Base-by-base conservation (phyloP, 2,329 filamentous ascomycete species). In the Plenodomus biglobosus region DNA sequence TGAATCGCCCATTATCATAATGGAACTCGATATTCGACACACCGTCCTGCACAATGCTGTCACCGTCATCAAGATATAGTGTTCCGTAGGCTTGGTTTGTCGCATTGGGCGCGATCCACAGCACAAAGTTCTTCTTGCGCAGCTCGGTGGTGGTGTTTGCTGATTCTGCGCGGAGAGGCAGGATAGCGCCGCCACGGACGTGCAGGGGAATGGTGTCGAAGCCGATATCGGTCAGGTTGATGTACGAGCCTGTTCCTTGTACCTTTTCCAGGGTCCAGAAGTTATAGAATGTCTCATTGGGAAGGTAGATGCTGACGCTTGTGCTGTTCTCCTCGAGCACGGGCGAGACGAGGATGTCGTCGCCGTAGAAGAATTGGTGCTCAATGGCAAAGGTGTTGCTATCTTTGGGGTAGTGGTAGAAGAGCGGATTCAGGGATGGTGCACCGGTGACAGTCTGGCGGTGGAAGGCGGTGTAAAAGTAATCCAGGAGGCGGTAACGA, bases 21-120 rank as follows among this genome's bases (percentile, higher is more conserved):
- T 68, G 61, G 59, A 91, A 88, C 8, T 72, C 71, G 42, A 90
- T 78, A 42, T 80, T 72, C 2, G 79, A 82, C 10, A 78, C 82
- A 0, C 64, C 71, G 4, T 72, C 56, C 68, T 87, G 87, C 51
- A 81, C 74, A 42, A 91, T 56, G 13, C 80, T 84, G 41, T 84
- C 83, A 2, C 89, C 89, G 49, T 94, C 89, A 55, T 94, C 89
- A 2, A 92, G 73, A 65, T 92, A 92, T 41, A 94, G 74, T 40
- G 77, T 76, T 0, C 90, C 90, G 0, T 65, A 65, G 0, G 89
- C 89, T n/a, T 75, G 80, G 3, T 85, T 85, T 32, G 85, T 76
- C 1, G 68, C 62, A 8, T 82, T 83, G 0, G 87, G 78, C 0
- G 88, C 85, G 35, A 94, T 79, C 48, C 92, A 68, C 40, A 94